These are phyloP conservation scores for Wilcoxina mikolae DNA, from an alignment of 495 filamentous ascomycete genomes.

Conservation along the genomic window DNA sequence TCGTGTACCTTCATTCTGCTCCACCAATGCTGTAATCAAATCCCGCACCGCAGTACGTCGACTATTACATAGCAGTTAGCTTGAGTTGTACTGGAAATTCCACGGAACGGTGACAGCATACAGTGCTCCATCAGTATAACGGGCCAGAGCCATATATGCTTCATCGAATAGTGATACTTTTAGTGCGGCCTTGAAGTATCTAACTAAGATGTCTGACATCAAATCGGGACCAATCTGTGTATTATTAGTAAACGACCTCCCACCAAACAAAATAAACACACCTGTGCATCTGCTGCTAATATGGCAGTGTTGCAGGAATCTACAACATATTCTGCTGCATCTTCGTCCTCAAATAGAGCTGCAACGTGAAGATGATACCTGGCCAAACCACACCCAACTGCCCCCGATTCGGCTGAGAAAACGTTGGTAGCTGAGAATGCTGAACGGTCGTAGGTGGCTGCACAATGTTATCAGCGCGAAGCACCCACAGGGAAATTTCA, in stretches of 20 bases:
- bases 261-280: too few relatives aligned
- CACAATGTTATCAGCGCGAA: neutral
- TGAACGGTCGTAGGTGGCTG: neutral
- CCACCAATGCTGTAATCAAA: conserved; percentile 57
- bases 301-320: conserved; percentile 73
- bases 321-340: conserved; percentile 59
- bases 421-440: neutral
- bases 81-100: neutral
- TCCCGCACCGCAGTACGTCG: conserved; percentile 42
- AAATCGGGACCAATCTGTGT: conserved; percentile 4
- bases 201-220: conserved; percentile 51
- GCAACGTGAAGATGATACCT: conserved; percentile 80
- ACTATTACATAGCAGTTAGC: neutral
- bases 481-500: neutral
- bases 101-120: conserved; percentile 29
- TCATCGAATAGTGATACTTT: conserved; percentile 63
- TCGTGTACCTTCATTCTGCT: conserved; percentile 48
- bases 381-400: conserved; percentile 46
- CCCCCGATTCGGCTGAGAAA: conserved; percentile 2
- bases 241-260: too few relatives aligned
- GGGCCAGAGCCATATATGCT: conserved; percentile 63
- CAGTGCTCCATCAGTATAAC: conserved; percentile 52
- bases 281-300: conserved; percentile 28
- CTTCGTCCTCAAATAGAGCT: conserved; percentile 60
- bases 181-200: conserved; percentile 67